A percentile compares a stretch with the other conserved stretches of the same genome.
These are phyloP conservation scores for Cyclotella sp. DNA, from an alignment of 108 stramenopile genomes.

Conservation along the genomic window DNA sequence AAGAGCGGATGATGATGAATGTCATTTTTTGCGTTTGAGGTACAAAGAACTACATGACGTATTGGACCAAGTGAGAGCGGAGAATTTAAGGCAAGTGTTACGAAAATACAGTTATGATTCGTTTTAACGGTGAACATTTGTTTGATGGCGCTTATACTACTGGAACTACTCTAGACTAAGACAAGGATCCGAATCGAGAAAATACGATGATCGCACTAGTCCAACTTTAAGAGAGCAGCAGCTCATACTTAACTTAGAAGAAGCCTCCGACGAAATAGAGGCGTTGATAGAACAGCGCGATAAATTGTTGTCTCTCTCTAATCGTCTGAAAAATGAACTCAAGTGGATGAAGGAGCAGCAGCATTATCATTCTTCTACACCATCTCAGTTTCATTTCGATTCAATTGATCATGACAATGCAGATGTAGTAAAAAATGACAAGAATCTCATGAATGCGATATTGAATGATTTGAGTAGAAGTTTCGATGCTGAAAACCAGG, in stretches of 20 bases:
- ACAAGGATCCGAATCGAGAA: not conserved
- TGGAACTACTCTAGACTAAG: not conserved
- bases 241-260: conserved; percentile 42
- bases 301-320: conserved; percentile 25
- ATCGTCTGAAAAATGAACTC: conserved; percentile 30
- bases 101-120: not conserved
- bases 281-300: conserved; percentile 29
- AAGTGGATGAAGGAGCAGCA: not conserved
- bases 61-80: conserved; percentile 33
- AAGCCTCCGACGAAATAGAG: conserved; percentile 44
- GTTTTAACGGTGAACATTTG: not conserved
- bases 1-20: conserved; percentile 17
- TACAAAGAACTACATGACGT: conserved; percentile 22
- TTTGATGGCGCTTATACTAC: not conserved
- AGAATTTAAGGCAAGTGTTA: conserved; percentile 21
- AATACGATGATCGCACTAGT: not conserved
- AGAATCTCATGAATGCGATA: conserved; percentile 33
- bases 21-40: conserved; percentile 29
- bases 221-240: conserved; percentile 29
- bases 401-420: not conserved
- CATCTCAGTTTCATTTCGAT: not conserved
- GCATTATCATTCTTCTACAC: not conserved
- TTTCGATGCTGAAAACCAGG: conserved; percentile 32
- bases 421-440: not conserved
- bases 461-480: conserved; percentile 43